A percentile compares a stretch with the other conserved stretches of the same genome.
These are phyloP conservation scores for Cinnamomum micranthum DNA, from an alignment of 164 flowering plant species.

Conservation along the genomic window DNA sequence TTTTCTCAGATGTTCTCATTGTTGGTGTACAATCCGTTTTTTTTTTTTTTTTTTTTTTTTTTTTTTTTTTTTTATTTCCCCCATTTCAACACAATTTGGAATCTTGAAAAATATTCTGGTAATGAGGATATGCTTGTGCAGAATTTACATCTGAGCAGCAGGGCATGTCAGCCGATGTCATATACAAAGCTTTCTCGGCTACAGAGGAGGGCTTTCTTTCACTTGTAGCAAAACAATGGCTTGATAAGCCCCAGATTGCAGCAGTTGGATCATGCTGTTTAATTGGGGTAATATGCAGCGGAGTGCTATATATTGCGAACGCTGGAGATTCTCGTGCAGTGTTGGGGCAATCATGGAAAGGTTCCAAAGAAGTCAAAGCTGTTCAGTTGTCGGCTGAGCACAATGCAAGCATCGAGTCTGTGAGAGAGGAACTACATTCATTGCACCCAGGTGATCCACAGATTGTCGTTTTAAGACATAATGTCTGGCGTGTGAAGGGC, in stretches of 20 bases:
- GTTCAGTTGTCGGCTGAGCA: conserved; percentile 87
- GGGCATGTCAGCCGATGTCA: conserved; percentile 67
- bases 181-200: conserved; percentile 60
- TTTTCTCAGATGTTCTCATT: neutral
- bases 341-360: conserved; percentile 57
- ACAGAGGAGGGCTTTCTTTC: conserved; percentile 79
- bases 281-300: conserved; percentile 74
- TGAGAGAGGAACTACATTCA: conserved; percentile 65
- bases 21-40: neutral
- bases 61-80: too few relatives aligned
- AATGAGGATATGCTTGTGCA: conserved; percentile 44
- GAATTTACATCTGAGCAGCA: conserved; percentile 58
- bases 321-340: conserved; percentile 89
- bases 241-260: conserved; percentile 65
- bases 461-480: conserved; percentile 85
- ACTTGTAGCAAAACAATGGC: conserved; percentile 63
- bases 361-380: conserved; percentile 44
- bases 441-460: conserved; percentile 89
- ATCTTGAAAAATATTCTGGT: neutral
- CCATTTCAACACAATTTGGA: neutral
- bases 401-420: conserved; percentile 80
- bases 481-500: conserved; percentile 98
- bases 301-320: conserved; percentile 75
- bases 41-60: too few relatives aligned
- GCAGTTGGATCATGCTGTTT: conserved; percentile 91